Base-by-base conservation (phyloP, 192 early-diverging fungal species). In the Backusella luteola region DNA sequence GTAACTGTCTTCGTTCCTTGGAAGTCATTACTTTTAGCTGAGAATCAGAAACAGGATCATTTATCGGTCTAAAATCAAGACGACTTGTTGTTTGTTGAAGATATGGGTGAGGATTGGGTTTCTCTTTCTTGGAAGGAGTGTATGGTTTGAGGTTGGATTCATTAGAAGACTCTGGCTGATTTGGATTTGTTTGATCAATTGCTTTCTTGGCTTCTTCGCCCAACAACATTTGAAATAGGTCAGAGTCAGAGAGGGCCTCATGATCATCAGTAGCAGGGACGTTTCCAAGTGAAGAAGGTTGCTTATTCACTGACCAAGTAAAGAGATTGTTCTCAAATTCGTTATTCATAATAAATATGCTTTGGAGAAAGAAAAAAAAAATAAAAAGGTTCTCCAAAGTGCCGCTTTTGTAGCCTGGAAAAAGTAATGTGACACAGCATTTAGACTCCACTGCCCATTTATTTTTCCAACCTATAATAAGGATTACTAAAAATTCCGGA, bases 1-100 rank as follows among this genome's bases (percentile, higher is more conserved):
- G 80, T 75, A 92, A 81, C 80, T 91, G 90, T 44, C 92, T 84
- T 26, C 90, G 84, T 80, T 93, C 90, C 73, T 89, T 91, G 6
- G 87, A 81, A 12, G 86, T 75, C 77, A 93, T 85, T 23, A 83
- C 84, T 52, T 90, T 91, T 70, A 90, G 76, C 75, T 93, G 90
- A 63, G 73, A 67, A 26, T 73, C 67, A 29, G 77, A 38, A 52
- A 66, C 67, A 46, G 29, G 42, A 29, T 49, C 70, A 49, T 71
- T 49, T 23, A 44, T 71, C 12, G 70, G 44, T 71, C 70, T 44
- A 32, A 71, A 71, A 15, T 71, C 70, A 6, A 71, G 39, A 19
- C 44, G 39, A n/a, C 70, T 17, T 17, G 70, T 71, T 32, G 70
- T 69, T 41, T 35, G 38, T 38, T 35, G 34, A 69, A 38, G 34